Percentiles rank a stretch among this genome's conserved stretches.
Evolutionary conservation across 805 yeast genomes (phyloP).

Genomic region (Nakazawaea ambrosiae): DNA sequence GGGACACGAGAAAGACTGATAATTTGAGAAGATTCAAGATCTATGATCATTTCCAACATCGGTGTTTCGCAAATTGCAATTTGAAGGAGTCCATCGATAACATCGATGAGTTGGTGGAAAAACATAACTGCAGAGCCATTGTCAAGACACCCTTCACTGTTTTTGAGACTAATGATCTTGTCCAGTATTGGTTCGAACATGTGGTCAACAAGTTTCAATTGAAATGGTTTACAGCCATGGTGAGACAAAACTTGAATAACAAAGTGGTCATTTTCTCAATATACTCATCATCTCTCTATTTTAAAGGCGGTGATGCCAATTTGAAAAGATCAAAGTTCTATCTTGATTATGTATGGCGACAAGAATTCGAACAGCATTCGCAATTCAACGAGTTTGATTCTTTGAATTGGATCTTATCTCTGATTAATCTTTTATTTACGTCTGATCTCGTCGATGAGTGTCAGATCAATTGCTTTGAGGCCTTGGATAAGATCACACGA

Average conservation of each 20-base stretch:
- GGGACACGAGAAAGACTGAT: conserved; percentile 18
- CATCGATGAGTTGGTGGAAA: conserved; percentile 5
- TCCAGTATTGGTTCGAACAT: background rate
- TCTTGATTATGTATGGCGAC: background rate
- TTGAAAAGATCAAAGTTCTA: background rate
- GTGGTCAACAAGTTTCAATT: background rate
- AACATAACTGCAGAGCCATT: background rate
- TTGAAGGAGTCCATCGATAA: background rate
- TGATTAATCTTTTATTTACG: conserved; percentile 4
- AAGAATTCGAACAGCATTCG: background rate
- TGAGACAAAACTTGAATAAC: conserved; percentile 1
- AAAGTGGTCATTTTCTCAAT: conserved; percentile 1
- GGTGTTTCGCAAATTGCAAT: background rate
- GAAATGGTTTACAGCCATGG: conserved; percentile 1
- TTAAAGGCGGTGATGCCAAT: background rate
- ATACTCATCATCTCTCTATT: background rate
- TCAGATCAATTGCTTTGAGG: background rate
- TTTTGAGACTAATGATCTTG: conserved; percentile 6
- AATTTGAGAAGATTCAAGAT: conserved; percentile 9
- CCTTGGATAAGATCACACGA: background rate
- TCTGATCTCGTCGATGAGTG: background rate
- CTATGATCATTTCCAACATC: conserved; percentile 5
- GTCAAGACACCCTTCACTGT: conserved; percentile 6
- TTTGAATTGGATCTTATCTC: conserved; percentile 2
- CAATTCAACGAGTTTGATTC: background rate